Evolutionary conservation across 805 yeast genomes (phyloP).

Genomic region (Nakazawaea laoshanensis): DNA sequence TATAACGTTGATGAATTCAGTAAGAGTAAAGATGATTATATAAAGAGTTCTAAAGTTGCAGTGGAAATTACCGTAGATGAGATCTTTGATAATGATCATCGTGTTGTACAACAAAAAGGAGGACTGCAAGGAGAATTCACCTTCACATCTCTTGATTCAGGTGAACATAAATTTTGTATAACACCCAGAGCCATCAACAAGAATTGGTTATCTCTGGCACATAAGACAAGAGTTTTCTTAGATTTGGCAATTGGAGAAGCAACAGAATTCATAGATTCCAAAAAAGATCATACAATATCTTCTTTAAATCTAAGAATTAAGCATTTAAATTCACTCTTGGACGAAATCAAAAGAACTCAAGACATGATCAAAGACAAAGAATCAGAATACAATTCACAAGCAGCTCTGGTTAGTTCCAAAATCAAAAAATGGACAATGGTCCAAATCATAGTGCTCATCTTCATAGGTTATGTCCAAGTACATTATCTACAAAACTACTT

Average conservation of each 20-base stretch:
- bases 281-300: slow-evolving; percentile 49
- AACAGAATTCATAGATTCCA: slow-evolving; percentile 54
- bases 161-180: slow-evolving; percentile 74
- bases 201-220: slow-evolving; percentile 23
- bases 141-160: slow-evolving; percentile 65
- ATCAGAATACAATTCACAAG: slow-evolving; percentile 60
- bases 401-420: slow-evolving; percentile 61
- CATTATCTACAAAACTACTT: slow-evolving; percentile 68
- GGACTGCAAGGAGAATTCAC: slow-evolving; percentile 61
- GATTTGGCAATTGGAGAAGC: slow-evolving; percentile 66
- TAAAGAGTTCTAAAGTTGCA: slow-evolving; percentile 45
- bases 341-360: slow-evolving; percentile 60
- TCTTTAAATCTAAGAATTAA: slow-evolving; percentile 50
- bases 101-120: slow-evolving; percentile 65
- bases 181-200: slow-evolving; percentile 35
- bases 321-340: slow-evolving; percentile 44
- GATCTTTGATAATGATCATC: slow-evolving; percentile 69
- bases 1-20: slow-evolving; percentile 62
- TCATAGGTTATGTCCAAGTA: slow-evolving; percentile 68
- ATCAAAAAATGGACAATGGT: slow-evolving; percentile 69
- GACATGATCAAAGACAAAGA: slow-evolving; percentile 66
- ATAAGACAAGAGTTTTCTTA: slow-evolving; percentile 58
- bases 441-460: slow-evolving; percentile 55
- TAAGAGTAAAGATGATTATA: slow-evolving; percentile 30
- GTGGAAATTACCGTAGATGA: slow-evolving; percentile 65